These are phyloP conservation scores for Ramaria rubella DNA, from an alignment of 768 basidiomycete genomes.

Conservation along the genomic window DNA sequence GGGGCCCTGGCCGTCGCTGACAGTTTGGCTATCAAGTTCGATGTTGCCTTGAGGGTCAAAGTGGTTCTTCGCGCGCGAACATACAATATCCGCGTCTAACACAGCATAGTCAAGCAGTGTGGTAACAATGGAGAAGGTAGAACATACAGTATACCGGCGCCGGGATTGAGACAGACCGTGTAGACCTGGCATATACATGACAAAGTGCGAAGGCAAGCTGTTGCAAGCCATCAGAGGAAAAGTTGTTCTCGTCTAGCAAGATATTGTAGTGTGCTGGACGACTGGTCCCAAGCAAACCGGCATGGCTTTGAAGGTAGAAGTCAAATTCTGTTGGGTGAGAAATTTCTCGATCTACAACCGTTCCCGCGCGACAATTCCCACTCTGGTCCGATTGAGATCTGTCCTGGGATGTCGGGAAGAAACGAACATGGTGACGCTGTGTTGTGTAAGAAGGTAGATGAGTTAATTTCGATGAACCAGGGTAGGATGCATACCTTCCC, in stretches of 20 bases:
- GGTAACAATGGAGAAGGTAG: not conserved
- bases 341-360: constrained; percentile 67
- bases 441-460: not conserved
- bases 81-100: constrained; percentile 69
- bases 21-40: constrained; percentile 54
- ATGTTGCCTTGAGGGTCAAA: constrained; percentile 57
- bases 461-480: constrained; percentile 14
- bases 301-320: constrained; percentile 74
- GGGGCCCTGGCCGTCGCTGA: constrained; percentile 33
- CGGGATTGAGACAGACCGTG: constrained; percentile 75
- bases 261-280: constrained; percentile 56
- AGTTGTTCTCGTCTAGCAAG: constrained; percentile 23
- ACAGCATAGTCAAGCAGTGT: not conserved
- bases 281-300: constrained; percentile 71
- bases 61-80: constrained; percentile 74
- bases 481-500: constrained; percentile 71
- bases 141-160: constrained; percentile 74
- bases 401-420: constrained; percentile 41
- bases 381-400: constrained; percentile 49
- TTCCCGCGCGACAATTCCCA: constrained; percentile 72
- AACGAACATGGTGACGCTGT: constrained; percentile 31
- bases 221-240: constrained; percentile 50
- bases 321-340: constrained; percentile 69
- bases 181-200: constrained; percentile 75
- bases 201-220: constrained; percentile 67